These are phyloP conservation scores for Helianthus annuus DNA, from an alignment of 129 eudicot species.

Conservation along the genomic window HanXRQr2.0-SUNRISE NC_035441.2:119582719-119583218, in stretches of 20 bases:
- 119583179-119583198: conserved; percentile 68
- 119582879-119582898: neutral
- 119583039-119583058: conserved; percentile 83
- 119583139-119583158: conserved; percentile 22
- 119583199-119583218: conserved; percentile 56
- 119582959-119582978: conserved; percentile 65
- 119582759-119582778: conserved; percentile 75
- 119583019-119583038: conserved; percentile 43
- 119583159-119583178: conserved; percentile 53
- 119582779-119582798: conserved; percentile 52
- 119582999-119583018: conserved; percentile 42
- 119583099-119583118: neutral
- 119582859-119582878: neutral
- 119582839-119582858: neutral
- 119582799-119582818: conserved; percentile 63
- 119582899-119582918: too few species aligned
- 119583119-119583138: conserved; percentile 10
- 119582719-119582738: conserved; percentile 75
- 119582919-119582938: conserved; percentile 43
- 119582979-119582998: conserved; percentile 61
- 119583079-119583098: conserved; percentile 38
- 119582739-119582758: conserved; percentile 82
- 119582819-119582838: conserved; percentile 42
- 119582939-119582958: conserved; percentile 77
- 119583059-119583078: conserved; percentile 92